Evolutionary conservation across 2,329 filamentous ascomycete genomes (phyloP).

Genomic region (Pseudocercospora fuligena): DNA sequence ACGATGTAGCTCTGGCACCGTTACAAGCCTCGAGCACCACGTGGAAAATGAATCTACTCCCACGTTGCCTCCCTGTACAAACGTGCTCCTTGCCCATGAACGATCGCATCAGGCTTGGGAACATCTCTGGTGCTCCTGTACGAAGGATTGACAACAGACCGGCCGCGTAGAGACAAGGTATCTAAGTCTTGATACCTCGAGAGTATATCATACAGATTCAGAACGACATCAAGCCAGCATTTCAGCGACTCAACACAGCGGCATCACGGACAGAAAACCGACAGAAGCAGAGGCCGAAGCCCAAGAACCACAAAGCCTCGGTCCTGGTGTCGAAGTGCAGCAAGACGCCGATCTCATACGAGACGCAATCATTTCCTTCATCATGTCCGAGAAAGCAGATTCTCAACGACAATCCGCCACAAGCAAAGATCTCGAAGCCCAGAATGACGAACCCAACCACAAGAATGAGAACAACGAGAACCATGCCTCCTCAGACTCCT

Average conservation of each 20-base stretch:
- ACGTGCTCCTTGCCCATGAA: background rate
- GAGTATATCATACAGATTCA: background rate
- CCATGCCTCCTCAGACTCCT: background rate
- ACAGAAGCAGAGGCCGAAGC: background rate
- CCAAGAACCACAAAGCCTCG: background rate
- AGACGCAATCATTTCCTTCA: background rate
- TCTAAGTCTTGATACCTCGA: background rate
- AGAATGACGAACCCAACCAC: conserved; percentile 5
- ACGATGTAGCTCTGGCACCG: background rate
- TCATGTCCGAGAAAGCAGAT: background rate
- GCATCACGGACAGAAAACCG: too few species aligned
- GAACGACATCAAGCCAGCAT: too few species aligned
- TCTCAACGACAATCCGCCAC: background rate
- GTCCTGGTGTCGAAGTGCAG: background rate
- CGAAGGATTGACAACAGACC: background rate
- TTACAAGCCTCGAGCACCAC: background rate
- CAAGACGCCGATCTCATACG: background rate
- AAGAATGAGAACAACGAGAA: conserved; percentile 4
- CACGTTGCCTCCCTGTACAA: background rate
- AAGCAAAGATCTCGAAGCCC: conserved; percentile 10
- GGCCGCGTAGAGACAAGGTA: too few species aligned
- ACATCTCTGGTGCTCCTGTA: background rate
- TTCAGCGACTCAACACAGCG: too few species aligned
- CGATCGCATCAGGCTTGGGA: background rate
- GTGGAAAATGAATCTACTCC: background rate